Base-by-base conservation (phyloP, 352 stramenopile species). In the Phytophthora melonis region DNA sequence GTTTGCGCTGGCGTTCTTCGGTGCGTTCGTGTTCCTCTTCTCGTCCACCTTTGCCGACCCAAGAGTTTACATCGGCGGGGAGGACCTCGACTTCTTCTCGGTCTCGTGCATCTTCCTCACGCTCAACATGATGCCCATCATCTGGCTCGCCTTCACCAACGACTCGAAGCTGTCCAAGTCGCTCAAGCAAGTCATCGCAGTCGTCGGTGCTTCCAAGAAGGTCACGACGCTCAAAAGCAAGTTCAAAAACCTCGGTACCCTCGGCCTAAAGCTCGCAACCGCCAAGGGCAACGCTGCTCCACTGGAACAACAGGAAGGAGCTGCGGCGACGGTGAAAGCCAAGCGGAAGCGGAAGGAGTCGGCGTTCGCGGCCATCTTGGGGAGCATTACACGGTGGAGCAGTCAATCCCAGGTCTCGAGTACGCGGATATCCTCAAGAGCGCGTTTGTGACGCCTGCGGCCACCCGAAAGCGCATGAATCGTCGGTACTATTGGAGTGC, bases 101-200 rank as follows among this genome's bases (percentile, higher is more conserved):
- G 70, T 97, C 47, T 94, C 85, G 18, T 74, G 79, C 36, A 90
- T 96, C 43, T 95, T 93, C 50, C 74, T 96, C 11, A 94, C 90
- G 21, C 81, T 96, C 55, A 95, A 96, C 69, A 94, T 97, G 89
- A 89, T 96, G 79, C 89, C 91, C 8, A 91, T 97, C 73, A 87
- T 97, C n/a, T 97, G 89, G 84, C 86, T 98, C 43, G 89, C 88
- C 6, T 97, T 98, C 72, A 93, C 89, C 0, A 97, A 97, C 67
- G 92, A 98, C 68, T 79, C 82, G 7, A 93, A 97, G 77, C 70
- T 97, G 14, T 88, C 84, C 19, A 97, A 95, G 63, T 95, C 88
- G 25, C 81, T 97, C 43, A 79, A 86, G 3, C 87, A 95, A 55
- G 88, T 97, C 16, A 68, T 95, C n/a, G 83, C 88, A 5, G 84